phyloP scores from a whole-genome alignment of 345 rosid species.

The Arabidopsis suecica region DNA sequence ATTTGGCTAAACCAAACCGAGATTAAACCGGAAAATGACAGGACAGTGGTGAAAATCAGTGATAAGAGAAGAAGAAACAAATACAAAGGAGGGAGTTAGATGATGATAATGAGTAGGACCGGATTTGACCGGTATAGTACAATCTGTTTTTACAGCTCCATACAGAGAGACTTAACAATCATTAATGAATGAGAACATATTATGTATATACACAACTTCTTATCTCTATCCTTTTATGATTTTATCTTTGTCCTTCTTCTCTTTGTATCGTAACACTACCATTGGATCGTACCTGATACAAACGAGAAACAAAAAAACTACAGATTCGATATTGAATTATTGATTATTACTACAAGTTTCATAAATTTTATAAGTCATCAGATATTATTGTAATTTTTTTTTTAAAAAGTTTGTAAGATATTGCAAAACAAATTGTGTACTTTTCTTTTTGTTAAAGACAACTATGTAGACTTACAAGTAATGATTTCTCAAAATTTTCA shows the following conservation, averaged over 20 bases:
- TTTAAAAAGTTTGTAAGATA: too few species aligned
- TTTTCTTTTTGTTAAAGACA: too few species aligned
- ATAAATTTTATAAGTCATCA: too few species aligned
- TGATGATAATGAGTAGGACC: slow-evolving; percentile 25
- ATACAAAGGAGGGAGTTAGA: slow-evolving; percentile 11
- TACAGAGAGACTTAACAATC: slow-evolving; percentile 32
- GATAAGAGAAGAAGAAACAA: not conserved
- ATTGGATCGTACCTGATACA: not conserved
- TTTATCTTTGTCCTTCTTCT: not conserved
- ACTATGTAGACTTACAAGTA: too few species aligned
- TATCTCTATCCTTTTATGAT: not conserved
- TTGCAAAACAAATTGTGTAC: too few species aligned
- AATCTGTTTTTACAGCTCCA: slow-evolving; percentile 28
- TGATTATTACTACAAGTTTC: not conserved
- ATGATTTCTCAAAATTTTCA: not conserved
- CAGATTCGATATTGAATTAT: not conserved
- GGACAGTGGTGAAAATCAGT: slow-evolving; percentile 19
- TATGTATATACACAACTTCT: not conserved
- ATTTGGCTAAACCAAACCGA: slow-evolving; percentile 16
- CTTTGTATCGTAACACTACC: not conserved
- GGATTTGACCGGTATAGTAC: slow-evolving; percentile 45
- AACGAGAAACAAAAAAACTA: too few species aligned
- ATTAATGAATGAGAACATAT: slow-evolving; percentile 37
- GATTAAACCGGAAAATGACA: slow-evolving; percentile 12
- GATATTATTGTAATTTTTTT: not conserved